phyloP scores from a whole-genome alignment of 1,284 basidiomycete species.

The Cutaneotrichosporon sp. region DNA sequence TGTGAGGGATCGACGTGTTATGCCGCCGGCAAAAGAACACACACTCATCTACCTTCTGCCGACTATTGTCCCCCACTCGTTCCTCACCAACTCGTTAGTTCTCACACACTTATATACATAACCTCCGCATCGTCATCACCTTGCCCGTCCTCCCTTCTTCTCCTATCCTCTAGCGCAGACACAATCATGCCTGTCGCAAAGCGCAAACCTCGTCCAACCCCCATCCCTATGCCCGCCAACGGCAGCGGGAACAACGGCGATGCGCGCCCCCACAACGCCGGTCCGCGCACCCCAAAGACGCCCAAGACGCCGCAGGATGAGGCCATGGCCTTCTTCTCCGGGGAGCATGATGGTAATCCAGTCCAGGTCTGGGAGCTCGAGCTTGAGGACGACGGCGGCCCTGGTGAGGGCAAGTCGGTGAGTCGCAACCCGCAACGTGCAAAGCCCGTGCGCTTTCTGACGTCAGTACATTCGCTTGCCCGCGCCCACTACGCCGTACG shows the following conservation, averaged over 20 bases:
- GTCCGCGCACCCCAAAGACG: constrained; percentile 41
- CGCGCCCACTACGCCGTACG: constrained; percentile 81
- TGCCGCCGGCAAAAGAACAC: neutral
- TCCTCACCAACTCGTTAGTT: neutral
- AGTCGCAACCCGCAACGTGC: constrained; percentile 44
- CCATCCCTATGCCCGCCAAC: constrained; percentile 13
- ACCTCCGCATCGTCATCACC: neutral
- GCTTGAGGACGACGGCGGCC: constrained; percentile 84
- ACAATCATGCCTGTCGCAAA: constrained; percentile 10
- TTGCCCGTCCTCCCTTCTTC: neutral
- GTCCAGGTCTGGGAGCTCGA: constrained; percentile 79
- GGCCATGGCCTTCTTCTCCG: constrained; percentile 79
- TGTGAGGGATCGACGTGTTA: neutral
- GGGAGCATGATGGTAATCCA: constrained; percentile 58
- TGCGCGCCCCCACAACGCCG: neutral
- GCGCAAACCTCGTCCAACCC: constrained; percentile 18
- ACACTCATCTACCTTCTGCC: neutral
- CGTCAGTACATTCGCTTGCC: constrained; percentile 87
- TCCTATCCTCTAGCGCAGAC: neutral
- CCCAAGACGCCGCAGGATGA: constrained; percentile 89
- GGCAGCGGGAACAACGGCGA: neutral
- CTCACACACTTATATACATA: neutral
- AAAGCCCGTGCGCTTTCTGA: neutral
- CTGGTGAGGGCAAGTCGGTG: constrained; percentile 76
- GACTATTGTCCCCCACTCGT: neutral